Evolutionary conservation across 257 asterid species (phyloP).

Genomic region (Eucommia ulmoides): DNA sequence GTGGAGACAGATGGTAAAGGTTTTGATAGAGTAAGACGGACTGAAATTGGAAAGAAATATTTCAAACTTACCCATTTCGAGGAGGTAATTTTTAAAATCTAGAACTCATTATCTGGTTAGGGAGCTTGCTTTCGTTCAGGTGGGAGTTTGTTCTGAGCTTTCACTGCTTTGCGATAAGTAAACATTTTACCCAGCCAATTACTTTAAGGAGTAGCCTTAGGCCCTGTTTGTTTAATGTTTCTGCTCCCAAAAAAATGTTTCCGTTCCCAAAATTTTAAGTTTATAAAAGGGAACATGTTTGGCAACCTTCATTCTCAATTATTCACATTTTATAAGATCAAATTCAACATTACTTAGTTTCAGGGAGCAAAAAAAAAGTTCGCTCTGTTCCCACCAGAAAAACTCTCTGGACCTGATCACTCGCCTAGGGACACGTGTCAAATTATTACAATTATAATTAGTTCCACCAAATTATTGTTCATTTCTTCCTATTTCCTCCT

Average conservation of each 20-base stretch:
- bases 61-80: slow-evolving; percentile 91
- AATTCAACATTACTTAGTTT: too few species aligned
- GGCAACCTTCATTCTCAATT: not conserved
- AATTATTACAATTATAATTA: too few species aligned
- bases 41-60: slow-evolving; percentile 93
- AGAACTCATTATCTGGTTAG: slow-evolving; percentile 5
- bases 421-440: too few species aligned
- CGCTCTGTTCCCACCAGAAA: too few species aligned
- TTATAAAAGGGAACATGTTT: not conserved
- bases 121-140: not conserved
- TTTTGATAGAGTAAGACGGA: slow-evolving; percentile 84
- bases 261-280: not conserved
- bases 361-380: too few species aligned
- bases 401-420: too few species aligned
- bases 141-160: not conserved
- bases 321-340: not conserved
- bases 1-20: slow-evolving; percentile 97
- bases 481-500: too few species aligned
- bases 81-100: slow-evolving; percentile 42
- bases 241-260: not conserved
- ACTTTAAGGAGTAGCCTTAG: not conserved
- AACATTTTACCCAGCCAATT: too few species aligned
- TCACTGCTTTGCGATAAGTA: too few species aligned
- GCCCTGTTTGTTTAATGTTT: not conserved
- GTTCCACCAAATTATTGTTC: too few species aligned